These are phyloP conservation scores for Platanthera guangdongensis DNA, from an alignment of 106 monocot genomes.

Conservation along the genomic window DNA sequence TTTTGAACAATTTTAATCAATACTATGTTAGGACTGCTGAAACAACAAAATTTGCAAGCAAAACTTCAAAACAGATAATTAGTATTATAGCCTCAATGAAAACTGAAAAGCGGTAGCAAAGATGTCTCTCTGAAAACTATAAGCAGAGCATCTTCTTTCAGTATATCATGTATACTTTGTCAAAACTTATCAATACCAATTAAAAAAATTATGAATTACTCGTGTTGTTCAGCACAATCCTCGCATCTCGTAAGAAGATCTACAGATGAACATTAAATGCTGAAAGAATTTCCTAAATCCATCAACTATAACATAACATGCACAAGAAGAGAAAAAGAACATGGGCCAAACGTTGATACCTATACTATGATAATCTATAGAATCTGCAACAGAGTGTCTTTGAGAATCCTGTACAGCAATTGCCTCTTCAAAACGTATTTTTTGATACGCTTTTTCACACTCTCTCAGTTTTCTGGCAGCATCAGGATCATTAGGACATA, in stretches of 20 bases:
- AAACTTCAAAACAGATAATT: no score
- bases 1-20: no score
- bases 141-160: background rate
- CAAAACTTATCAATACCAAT: background rate
- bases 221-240: background rate
- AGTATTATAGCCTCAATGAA: no score
- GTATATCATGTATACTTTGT: background rate
- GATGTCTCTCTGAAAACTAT: no score
- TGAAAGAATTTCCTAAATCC: background rate
- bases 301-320: background rate
- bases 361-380: constrained; percentile 79
- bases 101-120: no score
- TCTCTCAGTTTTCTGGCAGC: constrained; percentile 89
- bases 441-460: constrained; percentile 94
- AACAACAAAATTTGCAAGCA: no score
- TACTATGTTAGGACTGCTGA: no score
- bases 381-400: constrained; percentile 57
- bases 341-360: constrained; percentile 28
- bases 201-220: background rate
- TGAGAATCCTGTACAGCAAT: constrained; percentile 58
- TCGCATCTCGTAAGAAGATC: background rate
- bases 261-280: background rate
- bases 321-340: background rate
- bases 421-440: constrained; percentile 95
- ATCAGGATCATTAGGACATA: constrained; percentile 92